Evolutionary conservation across 2,329 filamentous ascomycete species (phyloP), one percentile per base, ranked within the genome.

Genomic region (Verticillium albo-atrum): DNA sequence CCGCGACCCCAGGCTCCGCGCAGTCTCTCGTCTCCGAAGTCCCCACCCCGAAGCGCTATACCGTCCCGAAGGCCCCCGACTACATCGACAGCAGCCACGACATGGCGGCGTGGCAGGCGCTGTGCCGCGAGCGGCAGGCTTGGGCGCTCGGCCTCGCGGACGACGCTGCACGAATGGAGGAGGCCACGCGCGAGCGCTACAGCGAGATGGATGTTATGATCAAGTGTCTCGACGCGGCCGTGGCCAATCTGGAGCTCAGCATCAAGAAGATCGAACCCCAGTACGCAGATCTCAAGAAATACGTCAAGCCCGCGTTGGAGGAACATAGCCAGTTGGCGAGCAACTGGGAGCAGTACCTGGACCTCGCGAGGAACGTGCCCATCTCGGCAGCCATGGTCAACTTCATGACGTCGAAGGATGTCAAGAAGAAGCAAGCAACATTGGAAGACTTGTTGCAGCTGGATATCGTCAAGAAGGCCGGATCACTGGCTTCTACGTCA

Each of bases 71-170:
- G 60, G 87, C 91, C 30, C 95, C 95, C n/a, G 92, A 96, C 72
- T 89, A 87, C 50, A 89, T 96, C 66, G 82, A 88, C 51, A 87
- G 93, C 68, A 88, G 91, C 62, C 91, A 89, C 62, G 89, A 92
- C 63, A 80, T 97, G 58, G 82, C 88, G 68, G 89, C 92, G 84
- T 99, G 95, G 94, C 90, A 92, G 71, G 85, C 88, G 52, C 80
- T 98, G 25, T 97, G 95, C 79, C 89, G 88, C 72, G 83, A 88
- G 60, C 88, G 95, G 61, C 86, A 89, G 67, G 82, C 83, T 65
- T 99, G 95, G 95, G 90, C 92, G 0, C 76, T 88, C 57, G 81
- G 80, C 42, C 76, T 96, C 34, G 82, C 89, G 6, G 85, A 88
- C 27, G 87, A 89, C 65, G 94, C 91, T 66, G 80, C 80, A 55